A percentile compares a stretch with the other conserved stretches of the same genome.
These are phyloP conservation scores for Penicillium riverlandense DNA, from an alignment of 495 filamentous ascomycete genomes.

Conservation along the genomic window DNA sequence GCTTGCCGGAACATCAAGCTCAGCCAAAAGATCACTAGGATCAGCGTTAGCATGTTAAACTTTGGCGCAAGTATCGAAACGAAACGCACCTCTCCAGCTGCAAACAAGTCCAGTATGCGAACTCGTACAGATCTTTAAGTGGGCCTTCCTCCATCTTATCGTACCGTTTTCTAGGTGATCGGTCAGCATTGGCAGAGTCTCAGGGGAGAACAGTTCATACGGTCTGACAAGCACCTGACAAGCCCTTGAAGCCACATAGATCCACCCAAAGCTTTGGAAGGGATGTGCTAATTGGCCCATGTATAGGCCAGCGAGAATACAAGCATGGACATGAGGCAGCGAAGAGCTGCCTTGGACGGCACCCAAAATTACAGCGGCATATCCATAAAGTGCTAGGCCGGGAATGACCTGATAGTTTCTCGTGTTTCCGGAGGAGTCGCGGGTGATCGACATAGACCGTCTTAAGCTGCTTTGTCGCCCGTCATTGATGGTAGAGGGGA, in stretches of 20 bases:
- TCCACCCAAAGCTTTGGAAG: conserved; percentile 86
- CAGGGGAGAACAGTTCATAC: conserved; percentile 34
- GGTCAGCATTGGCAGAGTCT: too few relatives aligned
- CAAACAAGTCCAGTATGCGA: conserved; percentile 90
- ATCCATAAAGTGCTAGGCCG: conserved; percentile 79
- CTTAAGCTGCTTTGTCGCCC: conserved; percentile 1
- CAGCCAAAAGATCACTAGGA: conserved; percentile 80
- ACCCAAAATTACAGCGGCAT: conserved; percentile 82
- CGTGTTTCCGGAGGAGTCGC: conserved; percentile 10
- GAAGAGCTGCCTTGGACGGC: conserved; percentile 69
- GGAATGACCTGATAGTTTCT: conserved; percentile 85
- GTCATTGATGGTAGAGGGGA: conserved; percentile 13
- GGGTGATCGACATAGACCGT: conserved; percentile 5
- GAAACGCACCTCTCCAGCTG: conserved; percentile 76
- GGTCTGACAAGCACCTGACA: conserved; percentile 71
- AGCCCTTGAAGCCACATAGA: conserved; percentile 67
- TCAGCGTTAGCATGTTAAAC: neutral
- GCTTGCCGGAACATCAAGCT: conserved; percentile 75
- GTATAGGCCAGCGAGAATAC: conserved; percentile 81
- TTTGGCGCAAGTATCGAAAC: neutral
- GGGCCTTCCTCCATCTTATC: conserved; percentile 18
- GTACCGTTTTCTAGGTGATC: conserved; percentile 24
- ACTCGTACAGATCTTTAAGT: conserved; percentile 49
- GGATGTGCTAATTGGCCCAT: conserved; percentile 80
- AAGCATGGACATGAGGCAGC: conserved; percentile 75